These are phyloP conservation scores for Globisporangium carolinianum DNA, from an alignment of 352 stramenopile species.

Conservation along the genomic window DNA sequence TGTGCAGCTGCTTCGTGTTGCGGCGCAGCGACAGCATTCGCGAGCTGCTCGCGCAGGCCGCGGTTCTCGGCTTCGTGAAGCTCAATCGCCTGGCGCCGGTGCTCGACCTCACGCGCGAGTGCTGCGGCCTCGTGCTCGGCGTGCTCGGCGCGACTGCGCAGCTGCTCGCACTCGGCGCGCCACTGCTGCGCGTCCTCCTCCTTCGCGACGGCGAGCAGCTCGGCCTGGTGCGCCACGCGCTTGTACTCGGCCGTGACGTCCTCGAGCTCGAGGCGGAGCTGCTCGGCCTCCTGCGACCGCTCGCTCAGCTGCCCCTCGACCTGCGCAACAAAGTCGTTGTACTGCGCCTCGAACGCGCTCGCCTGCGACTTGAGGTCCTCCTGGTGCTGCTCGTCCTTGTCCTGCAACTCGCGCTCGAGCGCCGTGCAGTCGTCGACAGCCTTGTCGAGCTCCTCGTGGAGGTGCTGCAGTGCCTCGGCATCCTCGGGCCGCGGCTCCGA, in stretches of 20 bases:
- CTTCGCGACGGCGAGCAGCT: conserved; percentile 19
- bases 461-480: conserved; percentile 28
- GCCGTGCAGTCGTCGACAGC: conserved; percentile 34
- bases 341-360: conserved; percentile 49
- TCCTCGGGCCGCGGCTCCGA: conserved; percentile 16
- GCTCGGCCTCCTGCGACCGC: conserved; percentile 41
- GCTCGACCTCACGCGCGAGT: conserved; percentile 11
- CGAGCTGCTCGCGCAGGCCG: neutral
- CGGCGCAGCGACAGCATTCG: conserved; percentile 12
- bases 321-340: conserved; percentile 45
- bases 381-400: conserved; percentile 36
- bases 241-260: conserved; percentile 38
- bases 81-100: neutral
- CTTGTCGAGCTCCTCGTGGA: conserved; percentile 28
- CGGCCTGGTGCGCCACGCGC: conserved; percentile 24
- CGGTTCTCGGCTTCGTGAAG: neutral
- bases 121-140: conserved; percentile 32
- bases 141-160: conserved; percentile 29
- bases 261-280: conserved; percentile 44
- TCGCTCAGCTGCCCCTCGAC: conserved; percentile 45
- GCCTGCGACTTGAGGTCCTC: conserved; percentile 43
- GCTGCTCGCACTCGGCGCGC: conserved; percentile 37
- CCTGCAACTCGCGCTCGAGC: conserved; percentile 31
- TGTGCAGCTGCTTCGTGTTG: conserved; percentile 32
- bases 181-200: conserved; percentile 43